These are phyloP conservation scores for Schwanniomyces yamadae DNA, from an alignment of 805 yeast genomes.

Conservation along the genomic window DNA sequence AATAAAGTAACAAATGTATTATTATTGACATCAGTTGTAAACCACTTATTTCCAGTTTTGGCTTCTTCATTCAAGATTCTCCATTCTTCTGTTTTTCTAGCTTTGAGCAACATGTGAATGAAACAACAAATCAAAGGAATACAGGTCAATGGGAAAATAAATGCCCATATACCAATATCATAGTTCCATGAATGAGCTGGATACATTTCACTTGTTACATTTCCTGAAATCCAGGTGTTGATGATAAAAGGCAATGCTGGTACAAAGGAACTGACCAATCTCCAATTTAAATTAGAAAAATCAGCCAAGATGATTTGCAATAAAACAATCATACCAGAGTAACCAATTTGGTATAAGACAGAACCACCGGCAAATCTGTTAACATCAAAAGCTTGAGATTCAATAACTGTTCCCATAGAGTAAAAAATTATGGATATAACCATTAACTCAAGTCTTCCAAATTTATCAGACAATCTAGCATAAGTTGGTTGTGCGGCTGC, in stretches of 20 bases:
- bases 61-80: slow-evolving; percentile 37
- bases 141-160: slow-evolving; percentile 64
- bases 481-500: slow-evolving; percentile 66
- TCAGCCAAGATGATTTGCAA: slow-evolving; percentile 63
- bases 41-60: slow-evolving; percentile 30
- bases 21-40: slow-evolving; percentile 24
- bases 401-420: slow-evolving; percentile 61
- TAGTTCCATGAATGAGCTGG: slow-evolving; percentile 59
- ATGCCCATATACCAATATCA: slow-evolving; percentile 78
- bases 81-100: slow-evolving; percentile 55
- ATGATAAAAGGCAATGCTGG: slow-evolving; percentile 74
- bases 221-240: slow-evolving; percentile 76
- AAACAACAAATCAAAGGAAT: slow-evolving; percentile 58
- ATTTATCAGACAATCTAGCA: slow-evolving; percentile 65
- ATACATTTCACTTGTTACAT: slow-evolving; percentile 43
- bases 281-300: slow-evolving; percentile 67
- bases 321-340: slow-evolving; percentile 60
- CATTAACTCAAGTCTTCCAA: slow-evolving; percentile 59
- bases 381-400: slow-evolving; percentile 58
- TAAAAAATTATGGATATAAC: slow-evolving; percentile 53
- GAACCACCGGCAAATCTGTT: slow-evolving; percentile 65
- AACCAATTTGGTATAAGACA: slow-evolving; percentile 49
- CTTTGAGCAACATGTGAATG: slow-evolving; percentile 55
- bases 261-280: slow-evolving; percentile 60
- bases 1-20: slow-evolving; percentile 37